A percentile compares a stretch with the other conserved stretches of the same genome.
phyloP scores from a whole-genome alignment of 192 early-diverging fungal species.

The Phlyctochytrium planicorne region DNA sequence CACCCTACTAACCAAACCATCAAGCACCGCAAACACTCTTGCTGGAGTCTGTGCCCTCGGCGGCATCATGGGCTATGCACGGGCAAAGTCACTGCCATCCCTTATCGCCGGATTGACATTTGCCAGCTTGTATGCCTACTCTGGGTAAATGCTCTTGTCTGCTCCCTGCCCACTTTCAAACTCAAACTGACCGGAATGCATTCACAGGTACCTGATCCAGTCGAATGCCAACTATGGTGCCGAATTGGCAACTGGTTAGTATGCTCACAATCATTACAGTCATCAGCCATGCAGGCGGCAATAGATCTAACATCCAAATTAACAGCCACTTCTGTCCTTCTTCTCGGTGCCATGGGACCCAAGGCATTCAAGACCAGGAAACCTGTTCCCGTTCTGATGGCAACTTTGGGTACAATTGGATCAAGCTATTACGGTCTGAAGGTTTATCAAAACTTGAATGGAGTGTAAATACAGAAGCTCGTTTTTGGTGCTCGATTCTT shows the following conservation, averaged over 20 bases:
- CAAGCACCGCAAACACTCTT: slow-evolving; percentile 1
- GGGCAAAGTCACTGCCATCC: slow-evolving; percentile 36
- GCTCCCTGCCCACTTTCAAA: not conserved
- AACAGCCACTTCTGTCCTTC: slow-evolving; percentile 34
- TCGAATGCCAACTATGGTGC: slow-evolving; percentile 45
- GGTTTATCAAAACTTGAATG: slow-evolving; percentile 2
- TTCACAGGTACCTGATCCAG: slow-evolving; percentile 42
- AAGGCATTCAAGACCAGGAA: slow-evolving; percentile 33
- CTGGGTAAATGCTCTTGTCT: slow-evolving; percentile 29
- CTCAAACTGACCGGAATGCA: not conserved
- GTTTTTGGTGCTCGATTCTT: too few species aligned
- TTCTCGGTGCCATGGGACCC: slow-evolving; percentile 42
- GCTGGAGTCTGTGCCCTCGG: slow-evolving; percentile 33
- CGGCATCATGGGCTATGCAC: slow-evolving; percentile 45
- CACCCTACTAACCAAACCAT: too few species aligned
- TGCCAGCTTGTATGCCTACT: slow-evolving; percentile 38
- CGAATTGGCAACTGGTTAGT: slow-evolving; percentile 38
- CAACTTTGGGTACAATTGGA: slow-evolving; percentile 1
- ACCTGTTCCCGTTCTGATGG: slow-evolving; percentile 40
- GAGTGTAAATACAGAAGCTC: not conserved
- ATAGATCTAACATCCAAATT: not conserved
- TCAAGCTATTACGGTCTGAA: not conserved
- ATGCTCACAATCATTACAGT: not conserved
- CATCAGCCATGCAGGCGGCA: not conserved
- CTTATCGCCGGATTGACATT: slow-evolving; percentile 50